A percentile compares a stretch with the other conserved stretches of the same genome.
These are phyloP conservation scores for Solanum pinnatisectum DNA, from an alignment of 257 asterid genomes.

Conservation along the genomic window DNA sequence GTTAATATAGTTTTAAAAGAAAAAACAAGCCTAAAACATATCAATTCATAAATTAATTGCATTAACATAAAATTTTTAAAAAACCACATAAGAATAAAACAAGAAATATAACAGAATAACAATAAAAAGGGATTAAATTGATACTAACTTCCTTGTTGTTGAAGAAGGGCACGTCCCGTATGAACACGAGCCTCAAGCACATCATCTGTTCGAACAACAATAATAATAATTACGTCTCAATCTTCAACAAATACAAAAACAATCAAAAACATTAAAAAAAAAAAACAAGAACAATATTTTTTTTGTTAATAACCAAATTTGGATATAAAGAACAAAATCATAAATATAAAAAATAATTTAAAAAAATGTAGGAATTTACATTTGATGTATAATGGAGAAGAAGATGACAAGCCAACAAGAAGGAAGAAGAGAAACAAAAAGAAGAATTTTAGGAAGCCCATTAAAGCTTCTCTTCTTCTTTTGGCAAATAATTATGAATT, in stretches of 20 bases:
- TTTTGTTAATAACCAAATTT: not conserved
- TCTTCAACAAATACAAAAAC: not conserved
- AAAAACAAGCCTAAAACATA: not conserved
- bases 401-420: conserved; percentile 37
- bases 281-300: not conserved
- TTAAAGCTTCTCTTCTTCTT: conserved; percentile 14
- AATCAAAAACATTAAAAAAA: not conserved
- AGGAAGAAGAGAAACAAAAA: conserved; percentile 40
- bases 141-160: conserved; percentile 49
- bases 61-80: not conserved
- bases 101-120: not conserved
- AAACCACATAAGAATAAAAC: not conserved
- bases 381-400: conserved; percentile 57
- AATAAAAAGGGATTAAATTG: not conserved
- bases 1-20: not conserved
- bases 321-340: not conserved
- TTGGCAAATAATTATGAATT: conserved; percentile 2
- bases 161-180: conserved; percentile 68
- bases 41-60: not conserved
- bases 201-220: conserved; percentile 30
- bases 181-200: conserved; percentile 29
- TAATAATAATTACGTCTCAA: not conserved
- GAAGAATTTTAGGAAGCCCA: conserved; percentile 32
- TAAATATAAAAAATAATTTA: not conserved
- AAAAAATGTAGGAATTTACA: conserved; percentile 14